Conservation (phyloP, 768 basidiomycete species). For the Amanita fuliginea region DNA sequence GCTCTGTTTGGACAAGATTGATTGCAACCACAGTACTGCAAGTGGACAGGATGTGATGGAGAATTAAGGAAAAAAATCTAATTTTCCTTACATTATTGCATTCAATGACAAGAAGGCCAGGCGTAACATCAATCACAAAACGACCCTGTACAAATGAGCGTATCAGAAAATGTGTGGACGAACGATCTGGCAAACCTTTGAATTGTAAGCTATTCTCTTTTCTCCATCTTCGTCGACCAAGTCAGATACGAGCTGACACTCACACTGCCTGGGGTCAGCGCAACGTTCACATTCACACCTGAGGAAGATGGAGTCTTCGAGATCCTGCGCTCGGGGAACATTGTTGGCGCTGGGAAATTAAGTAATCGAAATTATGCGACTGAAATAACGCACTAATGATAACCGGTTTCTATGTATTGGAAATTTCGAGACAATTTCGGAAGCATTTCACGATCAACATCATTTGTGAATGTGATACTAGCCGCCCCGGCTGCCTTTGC, state of each 20-base stretch:
- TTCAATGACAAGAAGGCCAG: conserved; percentile 46
- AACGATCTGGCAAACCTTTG: conserved; percentile 17
- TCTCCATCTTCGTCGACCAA: conserved; percentile 2
- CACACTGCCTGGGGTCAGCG: conserved; percentile 1
- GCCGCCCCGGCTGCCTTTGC: conserved; percentile 16
- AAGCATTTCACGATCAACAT: conserved; percentile 30
- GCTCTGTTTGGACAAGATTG: conserved; percentile 45
- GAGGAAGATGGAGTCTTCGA: conserved; percentile 1
- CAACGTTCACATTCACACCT: neutral
- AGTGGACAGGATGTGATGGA: neutral
- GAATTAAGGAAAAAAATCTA: too few relatives aligned
- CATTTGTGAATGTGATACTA: conserved; percentile 24
- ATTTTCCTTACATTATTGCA: conserved; percentile 43
- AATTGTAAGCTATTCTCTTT: conserved; percentile 30
- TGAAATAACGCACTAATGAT: conserved; percentile 25
- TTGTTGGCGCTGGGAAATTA: conserved; percentile 8
- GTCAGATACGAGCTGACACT: conserved; percentile 3
- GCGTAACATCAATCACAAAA: conserved; percentile 31
- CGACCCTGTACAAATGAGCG: conserved; percentile 26
- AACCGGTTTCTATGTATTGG: conserved; percentile 41
- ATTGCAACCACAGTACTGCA: conserved; percentile 34
- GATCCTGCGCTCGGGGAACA: neutral
- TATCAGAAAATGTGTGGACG: neutral
- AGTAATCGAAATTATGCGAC: neutral
- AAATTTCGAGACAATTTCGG: conserved; percentile 35